Conservation (phyloP, 768 basidiomycete species). For the Boletus sensibilis region DNA sequence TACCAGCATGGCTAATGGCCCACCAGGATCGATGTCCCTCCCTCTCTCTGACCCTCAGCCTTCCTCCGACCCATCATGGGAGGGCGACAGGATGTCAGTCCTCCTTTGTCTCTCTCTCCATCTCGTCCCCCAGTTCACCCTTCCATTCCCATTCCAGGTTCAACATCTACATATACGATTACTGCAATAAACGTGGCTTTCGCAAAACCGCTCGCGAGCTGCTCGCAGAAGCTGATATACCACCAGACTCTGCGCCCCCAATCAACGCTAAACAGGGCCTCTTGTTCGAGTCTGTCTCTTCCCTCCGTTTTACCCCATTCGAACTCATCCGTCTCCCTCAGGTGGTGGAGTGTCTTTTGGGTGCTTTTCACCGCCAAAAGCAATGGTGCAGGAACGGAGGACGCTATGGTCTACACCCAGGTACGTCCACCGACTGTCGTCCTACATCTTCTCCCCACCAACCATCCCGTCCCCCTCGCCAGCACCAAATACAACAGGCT, state of each 20-base stretch:
- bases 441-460: conserved; percentile 11
- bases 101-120: conserved; percentile 3
- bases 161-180: conserved; percentile 87
- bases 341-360: conserved; percentile 93
- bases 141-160: conserved; percentile 51
- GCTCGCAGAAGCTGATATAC: conserved; percentile 62
- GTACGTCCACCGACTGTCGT: conserved; percentile 39
- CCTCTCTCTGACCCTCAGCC: conserved; percentile 8
- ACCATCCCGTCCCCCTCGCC: conserved; percentile 2
- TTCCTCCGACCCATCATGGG: conserved; percentile 59
- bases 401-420: conserved; percentile 69
- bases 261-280: conserved; percentile 83
- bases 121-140: conserved; percentile 4
- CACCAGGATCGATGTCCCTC: conserved; percentile 28
- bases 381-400: conserved; percentile 61
- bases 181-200: conserved; percentile 78
- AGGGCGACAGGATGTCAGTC: conserved; percentile 80
- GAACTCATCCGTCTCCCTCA: conserved; percentile 27
- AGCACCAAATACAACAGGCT: conserved; percentile 39
- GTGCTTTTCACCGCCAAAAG: conserved; percentile 81
- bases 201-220: conserved; percentile 70
- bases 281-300: conserved; percentile 66
- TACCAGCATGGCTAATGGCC: conserved; percentile 21
- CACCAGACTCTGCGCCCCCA: conserved; percentile 62
- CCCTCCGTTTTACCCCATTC: not conserved